Conservation (phyloP, 2,329 filamentous ascomycete genomes). For the Penicillium capsulatum region DNA sequence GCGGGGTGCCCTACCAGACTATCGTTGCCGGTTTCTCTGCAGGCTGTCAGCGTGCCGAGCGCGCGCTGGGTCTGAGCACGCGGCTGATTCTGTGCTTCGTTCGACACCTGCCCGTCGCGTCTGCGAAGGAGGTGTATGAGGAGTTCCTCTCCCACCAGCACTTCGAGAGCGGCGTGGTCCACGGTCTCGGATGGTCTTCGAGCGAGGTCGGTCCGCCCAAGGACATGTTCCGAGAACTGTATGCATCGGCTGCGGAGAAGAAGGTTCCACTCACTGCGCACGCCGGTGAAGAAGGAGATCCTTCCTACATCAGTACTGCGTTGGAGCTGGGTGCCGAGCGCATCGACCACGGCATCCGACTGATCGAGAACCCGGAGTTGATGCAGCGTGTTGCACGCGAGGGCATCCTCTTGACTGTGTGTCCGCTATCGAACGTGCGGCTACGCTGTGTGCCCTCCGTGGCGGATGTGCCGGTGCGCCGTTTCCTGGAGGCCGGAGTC, state of each 20-base stretch:
- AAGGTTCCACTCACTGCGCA: conserved; percentile 66
- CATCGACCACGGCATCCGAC: conserved; percentile 70
- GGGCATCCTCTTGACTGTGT: conserved; percentile 63
- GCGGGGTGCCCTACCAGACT: conserved; percentile 60
- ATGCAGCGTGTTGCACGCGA: conserved; percentile 56
- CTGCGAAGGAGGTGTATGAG: conserved; percentile 46
- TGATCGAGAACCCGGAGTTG: conserved; percentile 57
- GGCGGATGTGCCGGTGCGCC: conserved; percentile 57
- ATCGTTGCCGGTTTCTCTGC: conserved; percentile 61
- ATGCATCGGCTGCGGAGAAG: conserved; percentile 49
- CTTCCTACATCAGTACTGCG: conserved; percentile 61
- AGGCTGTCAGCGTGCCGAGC: conserved; percentile 58
- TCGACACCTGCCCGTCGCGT: conserved; percentile 60
- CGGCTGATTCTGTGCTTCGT: conserved; percentile 69
- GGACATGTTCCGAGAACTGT: conserved; percentile 59
- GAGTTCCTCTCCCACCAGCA: conserved; percentile 40
- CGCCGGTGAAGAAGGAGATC: conserved; percentile 70
- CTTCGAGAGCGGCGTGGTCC: conserved; percentile 51
- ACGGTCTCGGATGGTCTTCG: conserved; percentile 65
- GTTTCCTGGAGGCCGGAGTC: conserved; percentile 60
- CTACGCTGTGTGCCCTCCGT: conserved; percentile 54
- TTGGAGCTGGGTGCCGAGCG: conserved; percentile 62
- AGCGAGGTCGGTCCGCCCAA: conserved; percentile 55
- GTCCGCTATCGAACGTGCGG: conserved; percentile 68
- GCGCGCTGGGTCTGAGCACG: conserved; percentile 61